Conservation (phyloP, 495 filamentous ascomycete genomes). For the Aspergillus leporis region DNA sequence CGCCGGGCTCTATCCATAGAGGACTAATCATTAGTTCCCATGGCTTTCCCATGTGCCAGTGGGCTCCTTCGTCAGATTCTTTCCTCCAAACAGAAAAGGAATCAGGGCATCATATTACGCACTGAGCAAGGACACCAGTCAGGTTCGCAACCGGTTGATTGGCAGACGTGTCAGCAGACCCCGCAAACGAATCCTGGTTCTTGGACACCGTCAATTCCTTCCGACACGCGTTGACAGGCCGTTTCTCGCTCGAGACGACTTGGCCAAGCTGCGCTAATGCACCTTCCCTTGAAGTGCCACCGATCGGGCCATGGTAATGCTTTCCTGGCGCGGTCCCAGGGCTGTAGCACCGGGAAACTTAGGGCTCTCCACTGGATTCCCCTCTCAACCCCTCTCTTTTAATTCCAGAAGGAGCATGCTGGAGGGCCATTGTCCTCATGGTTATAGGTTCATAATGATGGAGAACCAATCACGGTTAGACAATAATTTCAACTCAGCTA, state of each 20-base stretch:
- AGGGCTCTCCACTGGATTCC: constrained; percentile 18
- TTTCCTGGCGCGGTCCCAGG: constrained; percentile 30
- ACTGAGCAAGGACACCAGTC: constrained; percentile 16
- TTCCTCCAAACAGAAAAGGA: not conserved
- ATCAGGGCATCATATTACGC: constrained; percentile 16
- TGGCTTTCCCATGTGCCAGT: constrained; percentile 18
- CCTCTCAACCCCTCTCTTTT: constrained; percentile 9
- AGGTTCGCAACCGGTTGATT: constrained; percentile 14
- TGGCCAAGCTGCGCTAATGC: constrained; percentile 44
- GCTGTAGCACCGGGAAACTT: constrained; percentile 42
- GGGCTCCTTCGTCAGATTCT: constrained; percentile 8
- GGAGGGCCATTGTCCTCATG: not conserved
- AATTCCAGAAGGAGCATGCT: not conserved
- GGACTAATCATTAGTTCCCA: constrained; percentile 10
- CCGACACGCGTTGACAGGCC: constrained; percentile 9
- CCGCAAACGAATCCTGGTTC: constrained; percentile 20
- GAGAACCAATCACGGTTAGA: not conserved
- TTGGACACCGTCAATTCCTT: constrained; percentile 8
- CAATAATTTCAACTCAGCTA: not conserved
- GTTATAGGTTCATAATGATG: not conserved
- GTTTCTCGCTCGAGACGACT: constrained; percentile 8
- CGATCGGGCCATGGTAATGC: constrained; percentile 16
- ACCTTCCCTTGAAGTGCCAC: constrained; percentile 36
- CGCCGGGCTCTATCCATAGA: constrained; percentile 3
- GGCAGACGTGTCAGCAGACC: constrained; percentile 26